Percentiles rank a stretch among this genome's conserved stretches.
Evolutionary conservation across 2,329 filamentous ascomycete genomes (phyloP).

Genomic region (Fusarium hostae): DNA sequence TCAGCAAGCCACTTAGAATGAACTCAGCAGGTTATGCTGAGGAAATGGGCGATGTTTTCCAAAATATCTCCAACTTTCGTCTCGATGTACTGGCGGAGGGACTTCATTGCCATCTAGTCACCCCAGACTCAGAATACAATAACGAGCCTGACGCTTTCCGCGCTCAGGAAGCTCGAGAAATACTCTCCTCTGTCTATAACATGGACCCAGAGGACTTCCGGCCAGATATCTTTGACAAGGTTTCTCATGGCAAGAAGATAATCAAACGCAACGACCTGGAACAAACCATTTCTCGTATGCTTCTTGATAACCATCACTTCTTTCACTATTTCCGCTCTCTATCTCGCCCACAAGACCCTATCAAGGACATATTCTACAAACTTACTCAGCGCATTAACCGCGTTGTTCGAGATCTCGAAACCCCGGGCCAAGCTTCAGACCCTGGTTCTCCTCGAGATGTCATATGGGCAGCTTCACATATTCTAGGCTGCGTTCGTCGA

Average conservation of each 20-base stretch:
- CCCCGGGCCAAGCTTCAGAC: constrained; percentile 3
- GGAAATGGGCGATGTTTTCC: constrained; percentile 61
- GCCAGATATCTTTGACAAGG: constrained; percentile 57
- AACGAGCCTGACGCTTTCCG: constrained; percentile 51
- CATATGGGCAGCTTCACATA: constrained; percentile 61
- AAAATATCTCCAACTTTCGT: constrained; percentile 61
- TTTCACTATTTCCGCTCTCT: constrained; percentile 63
- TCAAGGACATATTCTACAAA: constrained; percentile 60
- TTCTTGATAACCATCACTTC: constrained; percentile 65
- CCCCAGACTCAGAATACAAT: constrained; percentile 46
- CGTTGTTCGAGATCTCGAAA: constrained; percentile 58
- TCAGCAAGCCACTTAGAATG: constrained; percentile 55
- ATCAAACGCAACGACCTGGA: constrained; percentile 60
- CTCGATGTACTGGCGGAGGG: constrained; percentile 63
- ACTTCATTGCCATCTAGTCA: constrained; percentile 60
- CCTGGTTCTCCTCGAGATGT: constrained; percentile 53
- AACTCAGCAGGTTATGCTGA: constrained; percentile 55
- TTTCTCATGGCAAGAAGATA: constrained; percentile 47
- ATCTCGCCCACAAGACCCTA: constrained; percentile 56
- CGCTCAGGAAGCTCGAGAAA: constrained; percentile 61
- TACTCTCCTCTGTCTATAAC: constrained; percentile 60
- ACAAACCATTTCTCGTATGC: constrained; percentile 63
- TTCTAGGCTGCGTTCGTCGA: constrained; percentile 55
- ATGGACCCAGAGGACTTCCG: constrained; percentile 56
- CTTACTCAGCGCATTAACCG: constrained; percentile 60